Evolutionary conservation across 192 early-diverging fungal species (phyloP), one percentile per base, ranked within the genome.

Genomic region (Umbelopsis isabellina): DNA sequence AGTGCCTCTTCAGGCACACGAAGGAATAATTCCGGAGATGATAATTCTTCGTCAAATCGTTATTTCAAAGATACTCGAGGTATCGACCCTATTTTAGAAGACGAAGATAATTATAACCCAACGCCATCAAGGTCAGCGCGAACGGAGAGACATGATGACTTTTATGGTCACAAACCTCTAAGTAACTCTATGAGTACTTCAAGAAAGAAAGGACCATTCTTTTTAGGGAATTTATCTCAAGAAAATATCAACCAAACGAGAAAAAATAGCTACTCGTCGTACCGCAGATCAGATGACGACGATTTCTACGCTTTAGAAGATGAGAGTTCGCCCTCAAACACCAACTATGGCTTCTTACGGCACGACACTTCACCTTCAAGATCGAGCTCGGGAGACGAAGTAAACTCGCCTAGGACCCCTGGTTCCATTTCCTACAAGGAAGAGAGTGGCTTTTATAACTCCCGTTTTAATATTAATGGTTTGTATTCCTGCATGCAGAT

Each of bases 81-180:
- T 61, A 61, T 61, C 55, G 55, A 61, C 55, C 55, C 55, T 16
- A 61, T 61, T 35, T 61, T 61, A 13, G 55, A 61, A 25, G 55
- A 61, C 33, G 55, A 61, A 61, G 55, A 61, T 7, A 16, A 10
- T 18, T 61, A 61, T 25, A 25, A 27, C 33, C 55, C 55, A 16
- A 35, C 30, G 10, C 25, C 13, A 27, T 35, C 55, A 6, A 61
- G 55, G 33, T 61, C 55, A 18, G 18, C 55, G 4, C 25, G 15
- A 16, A 61, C 25, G 1, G 55, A 61, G 2, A 61, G 16, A 4
- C 33, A 61, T 61, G 55, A 61, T 35, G 55, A 35, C 25, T 35
- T 35, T 35, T 61, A 25, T 16, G 30, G 55, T 33, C 55, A 30
- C 4, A 22, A 25, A 13, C 55, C 55, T 33, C 25, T 18, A 15